Conservation (phyloP, 148 eudicot species). For the Fagopyrum esculentum region DNA sequence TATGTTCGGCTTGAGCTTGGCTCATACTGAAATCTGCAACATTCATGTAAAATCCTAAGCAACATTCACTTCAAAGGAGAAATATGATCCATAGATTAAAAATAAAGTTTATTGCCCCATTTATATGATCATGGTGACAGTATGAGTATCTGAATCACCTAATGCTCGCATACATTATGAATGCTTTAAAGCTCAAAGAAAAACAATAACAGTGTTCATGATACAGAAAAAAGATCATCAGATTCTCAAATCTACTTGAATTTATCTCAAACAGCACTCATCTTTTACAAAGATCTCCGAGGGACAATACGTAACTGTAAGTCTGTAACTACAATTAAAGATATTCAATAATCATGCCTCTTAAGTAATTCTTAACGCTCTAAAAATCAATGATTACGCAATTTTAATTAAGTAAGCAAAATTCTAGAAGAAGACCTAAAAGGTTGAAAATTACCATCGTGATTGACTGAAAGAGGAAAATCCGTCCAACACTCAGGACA, state of each 20-base stretch:
- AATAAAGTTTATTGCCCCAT: no score
- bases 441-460: slow-evolving; percentile 22
- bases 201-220: not conserved
- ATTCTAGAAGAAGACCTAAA: not conserved
- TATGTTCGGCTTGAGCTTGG: slow-evolving; percentile 54
- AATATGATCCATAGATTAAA: not conserved
- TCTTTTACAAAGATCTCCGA: not conserved
- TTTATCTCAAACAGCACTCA: not conserved
- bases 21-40: slow-evolving; percentile 60
- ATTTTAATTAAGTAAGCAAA: not conserved
- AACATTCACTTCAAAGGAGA: not conserved
- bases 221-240: not conserved
- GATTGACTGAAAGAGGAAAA: slow-evolving; percentile 41
- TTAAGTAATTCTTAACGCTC: no score
- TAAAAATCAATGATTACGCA: not conserved
- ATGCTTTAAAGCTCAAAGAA: not conserved
- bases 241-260: not conserved
- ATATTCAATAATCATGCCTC: no score
- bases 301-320: not conserved
- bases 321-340: not conserved
- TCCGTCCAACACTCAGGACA: slow-evolving; percentile 57
- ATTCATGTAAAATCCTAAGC: not conserved
- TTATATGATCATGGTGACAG: not conserved
- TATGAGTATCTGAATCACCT: not conserved
- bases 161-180: not conserved